phyloP scores from a whole-genome alignment of 2,329 filamentous ascomycete genomes.

The Coniosporium tulheliwenetii region DNA sequence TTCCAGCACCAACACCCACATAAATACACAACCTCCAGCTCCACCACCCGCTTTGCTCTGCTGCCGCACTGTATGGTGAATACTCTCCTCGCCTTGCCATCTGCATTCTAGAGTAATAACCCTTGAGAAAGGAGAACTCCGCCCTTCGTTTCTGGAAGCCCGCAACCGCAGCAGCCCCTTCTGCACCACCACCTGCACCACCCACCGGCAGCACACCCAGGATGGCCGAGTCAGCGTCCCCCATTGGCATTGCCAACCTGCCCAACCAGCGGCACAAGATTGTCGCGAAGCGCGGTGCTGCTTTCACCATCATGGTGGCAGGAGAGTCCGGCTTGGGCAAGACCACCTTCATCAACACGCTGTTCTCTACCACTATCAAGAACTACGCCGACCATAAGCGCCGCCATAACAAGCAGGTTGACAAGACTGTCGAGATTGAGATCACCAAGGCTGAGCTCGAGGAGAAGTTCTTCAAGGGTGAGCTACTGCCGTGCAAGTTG shows the following conservation, averaged over 20 bases:
- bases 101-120: no score
- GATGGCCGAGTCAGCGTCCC: slow-evolving; percentile 50
- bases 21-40: no score
- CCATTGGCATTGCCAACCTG: slow-evolving; percentile 61
- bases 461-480: slow-evolving; percentile 99
- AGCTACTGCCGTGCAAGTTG: not conserved
- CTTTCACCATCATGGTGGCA: slow-evolving; percentile 99
- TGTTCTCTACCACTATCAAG: slow-evolving; percentile 99
- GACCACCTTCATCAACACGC: slow-evolving; percentile 99
- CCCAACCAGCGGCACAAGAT: slow-evolving; percentile 62
- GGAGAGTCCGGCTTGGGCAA: slow-evolving; percentile 97
- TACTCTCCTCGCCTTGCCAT: no score
- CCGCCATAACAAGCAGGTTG: slow-evolving; percentile 96
- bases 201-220: slow-evolving; percentile 6
- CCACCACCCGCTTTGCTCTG: no score
- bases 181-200: no score
- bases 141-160: not conserved
- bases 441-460: slow-evolving; percentile 99
- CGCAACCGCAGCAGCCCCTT: not conserved
- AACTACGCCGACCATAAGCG: slow-evolving; percentile 99
- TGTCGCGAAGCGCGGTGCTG: slow-evolving; percentile 73
- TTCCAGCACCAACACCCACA: no score
- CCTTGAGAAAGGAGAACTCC: not conserved
- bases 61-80: no score
- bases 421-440: slow-evolving; percentile 99